phyloP scores from a whole-genome alignment of 2,329 filamentous ascomycete species.

The Botryosphaeria agaves region DNA sequence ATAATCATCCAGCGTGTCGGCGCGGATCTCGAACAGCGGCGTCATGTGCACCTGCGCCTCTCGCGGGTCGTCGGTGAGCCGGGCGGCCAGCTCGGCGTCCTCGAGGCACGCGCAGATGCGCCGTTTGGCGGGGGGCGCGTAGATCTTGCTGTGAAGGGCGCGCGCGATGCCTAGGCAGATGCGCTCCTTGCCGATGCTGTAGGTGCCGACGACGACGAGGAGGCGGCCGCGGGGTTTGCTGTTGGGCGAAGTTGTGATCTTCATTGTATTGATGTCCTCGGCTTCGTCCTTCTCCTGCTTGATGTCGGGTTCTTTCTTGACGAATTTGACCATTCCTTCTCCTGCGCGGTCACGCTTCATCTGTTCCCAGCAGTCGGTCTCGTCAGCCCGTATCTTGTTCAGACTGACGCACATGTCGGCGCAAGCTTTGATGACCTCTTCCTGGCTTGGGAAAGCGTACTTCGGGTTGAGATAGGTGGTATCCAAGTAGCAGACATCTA shows the following conservation, averaged over 20 bases:
- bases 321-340: constrained; percentile 45
- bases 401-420: constrained; percentile 73
- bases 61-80: constrained; percentile 62
- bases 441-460: constrained; percentile 82
- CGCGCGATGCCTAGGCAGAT: constrained; percentile 86
- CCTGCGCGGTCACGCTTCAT: constrained; percentile 37
- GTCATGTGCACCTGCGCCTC: constrained; percentile 98
- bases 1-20: constrained; percentile 83
- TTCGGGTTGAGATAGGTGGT: constrained; percentile 94
- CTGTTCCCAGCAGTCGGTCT: constrained; percentile 36
- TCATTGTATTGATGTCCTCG: constrained; percentile 17
- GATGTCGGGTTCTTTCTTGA: constrained; percentile 28
- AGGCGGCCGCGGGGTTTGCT: constrained; percentile 43
- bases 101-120: constrained; percentile 71
- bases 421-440: constrained; percentile 73
- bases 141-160: constrained; percentile 77
- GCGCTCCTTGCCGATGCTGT: constrained; percentile 94
- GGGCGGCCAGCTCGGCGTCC: constrained; percentile 60
- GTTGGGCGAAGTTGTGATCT: constrained; percentile 9
- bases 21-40: constrained; percentile 79
- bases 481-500: constrained; percentile 92
- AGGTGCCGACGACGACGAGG: constrained; percentile 86
- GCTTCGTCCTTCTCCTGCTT: constrained; percentile 17
- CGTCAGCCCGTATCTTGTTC: constrained; percentile 45
- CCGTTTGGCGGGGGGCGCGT: constrained; percentile 66